phyloP scores from a whole-genome alignment of 1,139 yeast genomes.

The Candida pseudoviswanathii region DNA sequence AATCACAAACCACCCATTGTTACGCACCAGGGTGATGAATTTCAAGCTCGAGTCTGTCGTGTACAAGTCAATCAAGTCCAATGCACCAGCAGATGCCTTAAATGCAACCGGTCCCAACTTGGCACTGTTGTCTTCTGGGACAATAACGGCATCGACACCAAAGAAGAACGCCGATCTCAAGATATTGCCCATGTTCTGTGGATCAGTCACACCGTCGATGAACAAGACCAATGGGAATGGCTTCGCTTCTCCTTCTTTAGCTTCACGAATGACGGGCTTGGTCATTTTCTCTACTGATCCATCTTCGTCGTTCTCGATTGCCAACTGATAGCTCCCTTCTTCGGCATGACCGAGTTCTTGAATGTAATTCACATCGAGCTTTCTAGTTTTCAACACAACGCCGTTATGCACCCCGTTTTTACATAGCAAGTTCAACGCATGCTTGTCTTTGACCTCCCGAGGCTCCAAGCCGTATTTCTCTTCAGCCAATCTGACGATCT shows the following conservation, averaged over 20 bases:
- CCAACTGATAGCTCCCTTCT: constrained; percentile 30
- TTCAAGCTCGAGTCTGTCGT: constrained; percentile 57
- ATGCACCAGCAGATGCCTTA: constrained; percentile 87
- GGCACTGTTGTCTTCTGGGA: constrained; percentile 74
- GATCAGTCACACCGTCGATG: constrained; percentile 84
- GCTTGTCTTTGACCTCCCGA: constrained; percentile 48
- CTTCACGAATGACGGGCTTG: constrained; percentile 20
- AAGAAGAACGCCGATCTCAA: constrained; percentile 79
- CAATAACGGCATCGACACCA: constrained; percentile 80
- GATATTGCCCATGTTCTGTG: constrained; percentile 89
- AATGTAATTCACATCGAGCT: constrained; percentile 50
- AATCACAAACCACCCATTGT: constrained; percentile 71
- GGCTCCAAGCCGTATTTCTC: constrained; percentile 42
- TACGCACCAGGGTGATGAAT: constrained; percentile 58
- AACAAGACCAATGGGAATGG: constrained; percentile 69
- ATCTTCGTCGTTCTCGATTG: constrained; percentile 11
- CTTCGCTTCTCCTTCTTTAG: constrained; percentile 21
- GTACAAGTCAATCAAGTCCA: constrained; percentile 70
- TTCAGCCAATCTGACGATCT: constrained; percentile 49
- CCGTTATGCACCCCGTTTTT: constrained; percentile 83
- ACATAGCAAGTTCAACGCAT: constrained; percentile 61
- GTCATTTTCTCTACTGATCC: constrained; percentile 17
- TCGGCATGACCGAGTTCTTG: constrained; percentile 33
- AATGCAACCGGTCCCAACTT: constrained; percentile 74
- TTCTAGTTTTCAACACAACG: constrained; percentile 68